Evolutionary conservation across 1,284 basidiomycete species (phyloP).

Genomic region (Ustilago trichophora): DNA sequence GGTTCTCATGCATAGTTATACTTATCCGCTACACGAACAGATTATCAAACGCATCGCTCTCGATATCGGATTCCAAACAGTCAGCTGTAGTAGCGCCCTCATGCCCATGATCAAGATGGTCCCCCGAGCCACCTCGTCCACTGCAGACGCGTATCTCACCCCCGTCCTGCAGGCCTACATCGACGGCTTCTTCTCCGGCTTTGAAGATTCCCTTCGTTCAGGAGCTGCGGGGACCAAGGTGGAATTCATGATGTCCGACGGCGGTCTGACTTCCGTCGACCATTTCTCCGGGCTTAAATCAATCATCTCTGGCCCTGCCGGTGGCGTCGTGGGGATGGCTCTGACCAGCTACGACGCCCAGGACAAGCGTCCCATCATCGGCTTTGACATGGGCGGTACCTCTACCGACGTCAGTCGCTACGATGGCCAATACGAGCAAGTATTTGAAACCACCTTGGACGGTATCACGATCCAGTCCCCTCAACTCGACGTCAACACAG

Average conservation of each 20-base stretch:
- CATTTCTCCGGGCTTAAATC: conserved; percentile 88
- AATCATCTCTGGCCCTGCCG: conserved; percentile 86
- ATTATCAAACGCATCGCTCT: conserved; percentile 78
- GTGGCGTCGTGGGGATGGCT: conserved; percentile 87
- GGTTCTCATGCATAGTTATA: conserved; percentile 90
- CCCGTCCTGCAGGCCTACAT: conserved; percentile 86
- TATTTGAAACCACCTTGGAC: conserved; percentile 90
- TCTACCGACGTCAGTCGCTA: conserved; percentile 86
- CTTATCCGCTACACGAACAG: conserved; percentile 82
- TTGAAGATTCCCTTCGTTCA: conserved; percentile 76
- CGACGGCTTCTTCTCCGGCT: conserved; percentile 90
- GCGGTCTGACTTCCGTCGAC: conserved; percentile 82
- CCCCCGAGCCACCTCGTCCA: conserved; percentile 87
- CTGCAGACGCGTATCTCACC: conserved; percentile 95
- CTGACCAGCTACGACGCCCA: conserved; percentile 81
- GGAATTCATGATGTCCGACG: conserved; percentile 68
- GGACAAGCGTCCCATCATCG: conserved; percentile 75
- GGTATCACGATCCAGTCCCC: conserved; percentile 88
- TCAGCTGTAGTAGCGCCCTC: conserved; percentile 86
- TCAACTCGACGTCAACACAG: conserved; percentile 70
- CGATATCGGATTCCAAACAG: conserved; percentile 82
- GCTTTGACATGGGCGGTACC: conserved; percentile 75
- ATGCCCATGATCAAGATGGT: conserved; percentile 92
- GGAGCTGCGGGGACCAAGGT: conserved; percentile 64
- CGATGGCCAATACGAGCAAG: conserved; percentile 83